phyloP scores from a whole-genome alignment of 176 grass and related monocot species.

The Aegilops longissima region DNA sequence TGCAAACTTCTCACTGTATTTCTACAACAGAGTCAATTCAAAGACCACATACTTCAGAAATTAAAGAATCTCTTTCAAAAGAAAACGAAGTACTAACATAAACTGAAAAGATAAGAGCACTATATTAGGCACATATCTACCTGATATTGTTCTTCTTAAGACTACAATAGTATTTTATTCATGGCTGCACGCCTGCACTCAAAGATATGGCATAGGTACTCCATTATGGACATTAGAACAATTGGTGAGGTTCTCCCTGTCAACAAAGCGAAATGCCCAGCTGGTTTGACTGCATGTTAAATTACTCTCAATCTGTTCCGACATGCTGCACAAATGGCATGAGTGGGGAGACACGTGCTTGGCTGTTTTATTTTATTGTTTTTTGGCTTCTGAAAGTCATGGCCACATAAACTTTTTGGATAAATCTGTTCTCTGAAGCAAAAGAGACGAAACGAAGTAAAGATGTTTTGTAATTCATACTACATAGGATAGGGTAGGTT shows the following conservation, averaged over 20 bases:
- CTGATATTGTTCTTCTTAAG: constrained; percentile 17
- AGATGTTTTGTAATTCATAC: constrained; percentile 36
- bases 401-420: constrained; percentile 36
- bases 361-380: constrained; percentile 4
- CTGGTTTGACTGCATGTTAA: constrained; percentile 48
- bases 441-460: constrained; percentile 28
- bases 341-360: constrained; percentile 37
- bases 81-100: background rate
- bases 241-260: constrained; percentile 27
- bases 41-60: constrained; percentile 10
- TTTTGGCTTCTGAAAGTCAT: constrained; percentile 22
- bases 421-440: constrained; percentile 33
- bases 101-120: constrained; percentile 17
- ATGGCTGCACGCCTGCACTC: background rate
- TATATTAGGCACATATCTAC: constrained; percentile 10
- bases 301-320: constrained; percentile 30
- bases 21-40: background rate
- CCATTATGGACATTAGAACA: constrained; percentile 36
- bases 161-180: constrained; percentile 26
- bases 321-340: constrained; percentile 37
- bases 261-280: constrained; percentile 26
- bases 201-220: constrained; percentile 33
- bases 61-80: constrained; percentile 15
- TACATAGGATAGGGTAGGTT: constrained; percentile 42
- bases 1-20: background rate